phyloP scores from a whole-genome alignment of 768 basidiomycete species.

The Xerocomellus dryophilus region DNA sequence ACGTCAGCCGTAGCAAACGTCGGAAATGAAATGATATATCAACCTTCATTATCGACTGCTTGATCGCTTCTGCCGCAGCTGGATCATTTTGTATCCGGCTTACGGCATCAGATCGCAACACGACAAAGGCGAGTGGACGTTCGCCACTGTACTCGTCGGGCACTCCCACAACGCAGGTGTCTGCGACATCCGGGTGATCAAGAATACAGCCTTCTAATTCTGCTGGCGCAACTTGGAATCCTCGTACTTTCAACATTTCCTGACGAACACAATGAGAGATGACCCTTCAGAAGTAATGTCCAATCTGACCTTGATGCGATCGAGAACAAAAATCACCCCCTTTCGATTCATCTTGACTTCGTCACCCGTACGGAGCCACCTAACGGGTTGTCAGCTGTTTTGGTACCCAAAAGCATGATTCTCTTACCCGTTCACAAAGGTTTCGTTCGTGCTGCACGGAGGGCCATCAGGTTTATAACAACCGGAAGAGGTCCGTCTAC shows the following conservation, averaged over 20 bases:
- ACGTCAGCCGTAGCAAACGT: background rate
- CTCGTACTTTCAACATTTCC: slow-evolving; percentile 72
- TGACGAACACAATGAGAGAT: slow-evolving; percentile 20
- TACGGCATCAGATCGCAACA: slow-evolving; percentile 42
- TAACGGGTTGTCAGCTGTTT: slow-evolving; percentile 18
- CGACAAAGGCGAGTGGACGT: slow-evolving; percentile 68
- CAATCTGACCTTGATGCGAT: slow-evolving; percentile 62
- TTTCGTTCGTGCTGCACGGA: slow-evolving; percentile 52
- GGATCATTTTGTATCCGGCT: slow-evolving; percentile 33
- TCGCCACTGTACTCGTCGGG: slow-evolving; percentile 77
- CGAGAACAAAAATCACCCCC: slow-evolving; percentile 65
- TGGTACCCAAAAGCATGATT: background rate
- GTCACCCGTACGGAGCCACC: slow-evolving; percentile 70
- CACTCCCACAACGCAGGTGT: slow-evolving; percentile 63
- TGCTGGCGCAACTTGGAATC: slow-evolving; percentile 59
- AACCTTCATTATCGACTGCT: slow-evolving; percentile 54
- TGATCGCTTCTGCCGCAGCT: slow-evolving; percentile 35
- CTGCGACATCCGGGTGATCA: slow-evolving; percentile 55
- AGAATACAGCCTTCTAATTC: slow-evolving; percentile 67
- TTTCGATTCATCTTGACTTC: slow-evolving; percentile 63
- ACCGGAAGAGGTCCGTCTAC: slow-evolving; percentile 22
- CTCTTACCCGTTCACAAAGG: slow-evolving; percentile 49
- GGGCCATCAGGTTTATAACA: slow-evolving; percentile 5
- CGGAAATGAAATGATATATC: background rate
- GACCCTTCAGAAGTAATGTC: background rate